A percentile compares a stretch with the other conserved stretches of the same genome.
Evolutionary conservation across 2,329 filamentous ascomycete species (phyloP).

Genomic region (Curvularia spicifera): DNA sequence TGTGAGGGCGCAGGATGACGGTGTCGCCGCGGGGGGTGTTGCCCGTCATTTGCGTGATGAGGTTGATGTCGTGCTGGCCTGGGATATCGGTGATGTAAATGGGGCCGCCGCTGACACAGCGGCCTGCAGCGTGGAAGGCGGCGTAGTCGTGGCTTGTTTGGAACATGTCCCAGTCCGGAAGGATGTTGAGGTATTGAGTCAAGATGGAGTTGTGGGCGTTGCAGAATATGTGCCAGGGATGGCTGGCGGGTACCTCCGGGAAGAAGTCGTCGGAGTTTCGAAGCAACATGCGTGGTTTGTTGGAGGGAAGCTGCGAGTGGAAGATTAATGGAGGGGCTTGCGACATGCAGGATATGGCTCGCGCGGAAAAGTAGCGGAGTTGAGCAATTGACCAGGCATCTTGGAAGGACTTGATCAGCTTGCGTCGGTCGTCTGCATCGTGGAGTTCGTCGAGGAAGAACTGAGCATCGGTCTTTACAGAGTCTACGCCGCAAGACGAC

Average conservation of each 20-base stretch:
- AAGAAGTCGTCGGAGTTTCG: constrained; percentile 95
- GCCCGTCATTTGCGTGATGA: constrained; percentile 84
- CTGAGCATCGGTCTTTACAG: constrained; percentile 92
- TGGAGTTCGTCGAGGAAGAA: constrained; percentile 82
- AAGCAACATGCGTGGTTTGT: constrained; percentile 73
- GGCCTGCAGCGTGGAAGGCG: constrained; percentile 85
- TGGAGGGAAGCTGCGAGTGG: constrained; percentile 79
- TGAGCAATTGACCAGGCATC: constrained; percentile 84
- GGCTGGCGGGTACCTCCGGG: constrained; percentile 77
- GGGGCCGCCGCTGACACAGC: constrained; percentile 88
- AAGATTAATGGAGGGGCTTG: constrained; percentile 87
- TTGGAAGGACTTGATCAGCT: constrained; percentile 76
- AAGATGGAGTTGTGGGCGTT: constrained; percentile 90
- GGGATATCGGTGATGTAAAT: constrained; percentile 94
- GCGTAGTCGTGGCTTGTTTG: constrained; percentile 73
- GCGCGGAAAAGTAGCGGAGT: constrained; percentile 77
- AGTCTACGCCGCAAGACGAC: constrained; percentile 73
- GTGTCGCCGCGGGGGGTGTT: constrained; percentile 73
- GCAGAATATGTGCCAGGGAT: constrained; percentile 93
- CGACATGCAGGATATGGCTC: constrained; percentile 93
- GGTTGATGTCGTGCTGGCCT: constrained; percentile 74
- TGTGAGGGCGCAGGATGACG: constrained; percentile 79
- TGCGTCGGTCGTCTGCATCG: constrained; percentile 71
- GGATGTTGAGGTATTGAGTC: constrained; percentile 80
- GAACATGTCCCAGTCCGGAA: constrained; percentile 86